Evolutionary conservation across 768 basidiomycete species (phyloP).

Genomic region (Aureoboletus auriporus): DNA sequence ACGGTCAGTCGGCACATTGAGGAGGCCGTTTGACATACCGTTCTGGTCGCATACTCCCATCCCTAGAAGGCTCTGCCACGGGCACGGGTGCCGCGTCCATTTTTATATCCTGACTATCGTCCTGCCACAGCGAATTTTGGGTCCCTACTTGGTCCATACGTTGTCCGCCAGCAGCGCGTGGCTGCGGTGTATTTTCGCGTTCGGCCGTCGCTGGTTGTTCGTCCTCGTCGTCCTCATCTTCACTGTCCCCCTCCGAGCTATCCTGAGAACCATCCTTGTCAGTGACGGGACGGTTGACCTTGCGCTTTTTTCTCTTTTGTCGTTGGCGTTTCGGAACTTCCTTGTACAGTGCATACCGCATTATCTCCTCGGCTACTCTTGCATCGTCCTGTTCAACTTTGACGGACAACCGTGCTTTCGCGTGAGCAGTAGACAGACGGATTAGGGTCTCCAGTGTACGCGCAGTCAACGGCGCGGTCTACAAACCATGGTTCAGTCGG

Average conservation of each 20-base stretch:
- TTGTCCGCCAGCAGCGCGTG: slow-evolving; percentile 19
- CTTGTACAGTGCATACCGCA: slow-evolving; percentile 96
- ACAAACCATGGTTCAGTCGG: slow-evolving; percentile 12
- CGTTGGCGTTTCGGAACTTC: slow-evolving; percentile 81
- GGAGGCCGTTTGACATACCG: slow-evolving; percentile 44
- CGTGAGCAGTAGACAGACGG: slow-evolving; percentile 96
- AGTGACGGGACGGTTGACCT: slow-evolving; percentile 67
- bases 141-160: slow-evolving; percentile 29
- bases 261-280: slow-evolving; percentile 42
- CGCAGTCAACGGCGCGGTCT: slow-evolving; percentile 97
- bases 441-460: slow-evolving; percentile 98
- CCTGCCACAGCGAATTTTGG: slow-evolving; percentile 62
- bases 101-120: slow-evolving; percentile 59
- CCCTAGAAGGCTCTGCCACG: slow-evolving; percentile 33
- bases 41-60: slow-evolving; percentile 48
- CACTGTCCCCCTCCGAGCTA: slow-evolving; percentile 34
- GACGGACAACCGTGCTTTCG: slow-evolving; percentile 85
- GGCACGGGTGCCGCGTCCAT: slow-evolving; percentile 51
- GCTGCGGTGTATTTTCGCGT: slow-evolving; percentile 50
- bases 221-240: slow-evolving; percentile 46
- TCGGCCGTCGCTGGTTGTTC: slow-evolving; percentile 33
- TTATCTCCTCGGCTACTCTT: slow-evolving; percentile 86
- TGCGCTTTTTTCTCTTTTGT: slow-evolving; percentile 76
- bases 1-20: not conserved
- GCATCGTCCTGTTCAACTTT: slow-evolving; percentile 87